Evolutionary conservation across 139 green algal species (phyloP), one percentile per base, ranked within the genome.

Genomic region (Nannochloris sp.): DNA sequence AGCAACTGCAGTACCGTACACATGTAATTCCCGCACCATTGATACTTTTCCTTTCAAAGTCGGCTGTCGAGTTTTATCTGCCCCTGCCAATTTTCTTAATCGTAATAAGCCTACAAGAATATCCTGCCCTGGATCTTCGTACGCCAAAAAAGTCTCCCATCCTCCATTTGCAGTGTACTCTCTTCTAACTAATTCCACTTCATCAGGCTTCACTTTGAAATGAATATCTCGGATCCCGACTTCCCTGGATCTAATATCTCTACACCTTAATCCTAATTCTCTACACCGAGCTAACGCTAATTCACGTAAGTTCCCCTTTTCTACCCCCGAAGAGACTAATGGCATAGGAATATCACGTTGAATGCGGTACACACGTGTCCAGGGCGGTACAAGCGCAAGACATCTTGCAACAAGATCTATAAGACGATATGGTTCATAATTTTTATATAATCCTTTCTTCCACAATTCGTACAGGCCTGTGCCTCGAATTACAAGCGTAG

Each of bases 341-440:
- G 93, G 93, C 93, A 98, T 98, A 57, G 93, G 93, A 70, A 99
- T 99, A 83, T 99, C 93, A 6, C 90, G 77, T 81, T 93, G 84
- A 61, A 97, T 93, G 73, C 92, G 85, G 73, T 98, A 97, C 35
- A 97, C 74, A 6, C 92, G 70, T 33, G 91, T 86, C 92, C 92
- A 98, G 23, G 92, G 92, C 1, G 89, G 89, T 30, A 98, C 85
- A 30, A 97, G 81, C 45, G 87, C 84, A 54, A 98, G 75, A 33
- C 96, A 85, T 10, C 85, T 78, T 2, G 92, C 91, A 42, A 96
- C 85, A 23, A 98, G 73, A 68, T 98, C 92, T 15, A 98, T 86
- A 29, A 98, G 84, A 73, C 64, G 66, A 57, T 93, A 80, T 0
- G 89, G 90, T 15, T 74, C 65, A 78, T 96, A 97, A 77, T 96